Conservation (phyloP, 2,329 filamentous ascomycete species). For the Cadophora malorum region DNA sequence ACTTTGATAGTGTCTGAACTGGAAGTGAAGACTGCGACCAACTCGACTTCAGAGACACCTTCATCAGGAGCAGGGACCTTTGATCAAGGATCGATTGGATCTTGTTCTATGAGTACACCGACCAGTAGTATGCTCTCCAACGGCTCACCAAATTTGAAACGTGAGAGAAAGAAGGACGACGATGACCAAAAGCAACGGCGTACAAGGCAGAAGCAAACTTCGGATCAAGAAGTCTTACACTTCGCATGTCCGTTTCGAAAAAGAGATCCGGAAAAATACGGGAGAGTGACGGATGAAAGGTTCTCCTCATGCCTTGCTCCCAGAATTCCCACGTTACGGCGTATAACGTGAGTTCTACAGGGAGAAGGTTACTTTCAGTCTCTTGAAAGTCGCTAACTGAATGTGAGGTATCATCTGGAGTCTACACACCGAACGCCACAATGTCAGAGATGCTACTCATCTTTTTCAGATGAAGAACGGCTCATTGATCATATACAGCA, state of each 20-base stretch:
- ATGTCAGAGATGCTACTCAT: not conserved
- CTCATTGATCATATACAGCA: not conserved
- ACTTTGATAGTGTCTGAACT: not conserved
- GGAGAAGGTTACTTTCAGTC: too few relatives aligned
- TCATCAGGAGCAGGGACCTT: not conserved
- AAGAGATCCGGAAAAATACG: not conserved
- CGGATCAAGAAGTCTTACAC: not conserved
- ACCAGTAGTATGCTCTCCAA: not conserved
- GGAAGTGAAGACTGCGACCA: not conserved
- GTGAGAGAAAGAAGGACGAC: not conserved
- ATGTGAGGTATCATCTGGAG: not conserved
- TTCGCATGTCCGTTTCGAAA: slow-evolving; percentile 1
- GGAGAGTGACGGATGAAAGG: not conserved
- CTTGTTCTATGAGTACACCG: not conserved
- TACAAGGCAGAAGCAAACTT: not conserved
- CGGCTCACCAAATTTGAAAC: not conserved
- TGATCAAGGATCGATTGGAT: not conserved
- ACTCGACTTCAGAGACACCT: not conserved
- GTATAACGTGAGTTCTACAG: not conserved
- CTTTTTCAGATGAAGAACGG: not conserved
- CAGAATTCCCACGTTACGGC: not conserved
- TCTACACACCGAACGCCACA: slow-evolving; percentile 4
- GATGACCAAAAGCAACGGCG: not conserved
- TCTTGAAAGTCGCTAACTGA: not conserved
- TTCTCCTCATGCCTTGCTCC: slow-evolving; percentile 5